Evolutionary conservation across 1,139 yeast genomes (phyloP), one percentile per base, ranked within the genome.

Genomic region (Geotrichum reessii): DNA sequence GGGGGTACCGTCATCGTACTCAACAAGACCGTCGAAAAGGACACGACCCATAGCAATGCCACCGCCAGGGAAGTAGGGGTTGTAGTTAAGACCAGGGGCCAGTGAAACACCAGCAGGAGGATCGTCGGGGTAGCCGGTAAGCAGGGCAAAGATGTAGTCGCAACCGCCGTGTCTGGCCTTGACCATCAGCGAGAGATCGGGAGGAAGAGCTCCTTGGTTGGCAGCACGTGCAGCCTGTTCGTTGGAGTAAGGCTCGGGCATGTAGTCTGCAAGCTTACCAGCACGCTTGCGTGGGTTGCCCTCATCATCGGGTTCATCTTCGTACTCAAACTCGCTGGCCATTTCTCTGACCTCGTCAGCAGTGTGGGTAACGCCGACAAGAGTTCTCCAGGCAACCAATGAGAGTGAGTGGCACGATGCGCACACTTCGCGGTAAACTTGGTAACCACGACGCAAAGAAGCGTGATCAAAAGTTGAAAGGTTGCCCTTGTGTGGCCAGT

Each of bases 51-150:
- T 93, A 71, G 97, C 98, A 80, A 93, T 92, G 54, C 97, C 82
- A 67, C 98, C 98, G 78, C 98, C 98, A 73, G 99, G 98, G 96
- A 93, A 93, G 82, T 93, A 93, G 73, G 99, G 99, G 83, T 93
- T 93, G 80, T 93, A 93, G 85, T 92, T 92, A 64, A 95, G 77
- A 64, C 98, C 98, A 63, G 89, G 87, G 62, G 98, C 95, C 71
- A 93, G 81, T 56, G 76, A 81, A 64, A 90, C 97, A 80, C 99
- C 99, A 48, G 97, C 98, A 66, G 99, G 99, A 61, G 96, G 87
- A 63, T 93, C 98, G 59, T 93, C 99, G 70, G 98, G 98, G 81
- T 93, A 93, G 73, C 99, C 99, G 64, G 98, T 93, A 77, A 93
- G 86, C 74, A 93, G 80, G 48, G 97, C 78, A 76, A 93, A 93